phyloP scores from a whole-genome alignment of 164 flowering plant genomes.

The Echeveria elegans region DNA sequence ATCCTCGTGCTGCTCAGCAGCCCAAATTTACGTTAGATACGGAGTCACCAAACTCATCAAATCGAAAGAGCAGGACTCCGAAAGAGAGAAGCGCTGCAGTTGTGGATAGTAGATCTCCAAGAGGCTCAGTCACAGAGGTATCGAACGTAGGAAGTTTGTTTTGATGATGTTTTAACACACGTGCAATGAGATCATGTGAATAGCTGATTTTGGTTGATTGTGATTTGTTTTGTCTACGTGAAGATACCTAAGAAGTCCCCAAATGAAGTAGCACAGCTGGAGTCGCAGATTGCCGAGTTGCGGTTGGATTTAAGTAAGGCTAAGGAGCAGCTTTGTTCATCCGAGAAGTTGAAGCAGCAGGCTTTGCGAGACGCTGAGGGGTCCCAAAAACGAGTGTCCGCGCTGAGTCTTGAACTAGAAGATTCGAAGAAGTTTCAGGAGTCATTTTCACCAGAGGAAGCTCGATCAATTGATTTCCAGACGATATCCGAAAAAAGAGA shows the following conservation, averaged over 20 bases:
- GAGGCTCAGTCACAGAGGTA: slow-evolving; percentile 78
- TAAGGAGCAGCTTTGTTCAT: slow-evolving; percentile 48
- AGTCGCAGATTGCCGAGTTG: slow-evolving; percentile 56
- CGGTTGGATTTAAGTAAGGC: slow-evolving; percentile 62
- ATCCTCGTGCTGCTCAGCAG: slow-evolving; percentile 33
- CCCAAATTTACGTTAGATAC: slow-evolving; percentile 29
- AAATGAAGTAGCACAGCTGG: slow-evolving; percentile 56
- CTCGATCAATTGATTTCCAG: slow-evolving; percentile 27
- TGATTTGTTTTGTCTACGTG: slow-evolving; percentile 6
- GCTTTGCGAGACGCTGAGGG: slow-evolving; percentile 76
- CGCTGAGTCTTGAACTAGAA: slow-evolving; percentile 45
- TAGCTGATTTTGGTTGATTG: background rate
- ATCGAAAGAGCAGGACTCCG: slow-evolving; percentile 24
- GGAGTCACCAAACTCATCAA: slow-evolving; percentile 32
- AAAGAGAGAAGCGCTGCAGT: slow-evolving; percentile 69
- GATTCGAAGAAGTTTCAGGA: slow-evolving; percentile 52
- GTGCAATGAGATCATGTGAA: background rate
- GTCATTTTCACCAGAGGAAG: slow-evolving; percentile 41
- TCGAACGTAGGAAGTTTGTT: background rate
- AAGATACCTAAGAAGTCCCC: slow-evolving; percentile 59
- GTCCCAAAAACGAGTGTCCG: slow-evolving; percentile 44
- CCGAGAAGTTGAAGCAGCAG: slow-evolving; percentile 48
- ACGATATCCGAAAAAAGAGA: slow-evolving; percentile 40
- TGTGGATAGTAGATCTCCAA: slow-evolving; percentile 55
- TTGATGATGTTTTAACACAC: background rate